Base-by-base conservation (phyloP, 1,284 basidiomycete genomes). In the Ustilago curta region DNA sequence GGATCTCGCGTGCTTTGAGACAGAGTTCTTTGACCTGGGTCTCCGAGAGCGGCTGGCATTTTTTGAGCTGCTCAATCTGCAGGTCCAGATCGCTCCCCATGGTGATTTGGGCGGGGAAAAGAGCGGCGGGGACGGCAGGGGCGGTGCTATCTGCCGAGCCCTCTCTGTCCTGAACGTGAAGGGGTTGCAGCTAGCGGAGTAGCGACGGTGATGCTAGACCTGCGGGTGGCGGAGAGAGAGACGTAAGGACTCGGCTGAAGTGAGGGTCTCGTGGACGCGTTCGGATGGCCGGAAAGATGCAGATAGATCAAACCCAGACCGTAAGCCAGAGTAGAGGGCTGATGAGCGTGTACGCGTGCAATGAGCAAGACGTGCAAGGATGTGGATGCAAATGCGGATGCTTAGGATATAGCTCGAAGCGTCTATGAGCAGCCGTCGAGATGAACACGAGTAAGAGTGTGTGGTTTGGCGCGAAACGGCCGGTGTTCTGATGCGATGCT, bases 1-100 rank as follows among this genome's bases (percentile, higher is more conserved):
- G 75, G 47, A 98, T 96, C 87, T 98, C 96, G 70, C 95, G 90
- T 21, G 96, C 96, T 84, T 96, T 97, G 77, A 95, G 88, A 86
- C 96, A 99, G 31, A 99, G 88, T 78, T 78, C 71, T 42, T 81
- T 81, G 25, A 82, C 81, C 47, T 81, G 73, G 6, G 76, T 75
- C 55, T 83, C 82, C 27, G 79, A 74, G 40, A 83, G 67, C 12
- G 76, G 78, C 50, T 83, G 70, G 55, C 82, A 83, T 50, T 72
- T 59, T 40, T 77, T 77, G 29, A 83, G 75, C 56, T 81, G 82
- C 64, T 76, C 78, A 31, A 83, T 83, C 56, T 83, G 82, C 53
- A 63, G 67, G 35, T 80, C 79, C 35, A 80, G 65, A 53, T 80
- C 68, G 65, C 71, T 74, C 3, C 53, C 51, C 78, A 80, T 78